Evolutionary conservation across 2,329 filamentous ascomycete species (phyloP).

Genomic region (Penicillium palitans): DNA sequence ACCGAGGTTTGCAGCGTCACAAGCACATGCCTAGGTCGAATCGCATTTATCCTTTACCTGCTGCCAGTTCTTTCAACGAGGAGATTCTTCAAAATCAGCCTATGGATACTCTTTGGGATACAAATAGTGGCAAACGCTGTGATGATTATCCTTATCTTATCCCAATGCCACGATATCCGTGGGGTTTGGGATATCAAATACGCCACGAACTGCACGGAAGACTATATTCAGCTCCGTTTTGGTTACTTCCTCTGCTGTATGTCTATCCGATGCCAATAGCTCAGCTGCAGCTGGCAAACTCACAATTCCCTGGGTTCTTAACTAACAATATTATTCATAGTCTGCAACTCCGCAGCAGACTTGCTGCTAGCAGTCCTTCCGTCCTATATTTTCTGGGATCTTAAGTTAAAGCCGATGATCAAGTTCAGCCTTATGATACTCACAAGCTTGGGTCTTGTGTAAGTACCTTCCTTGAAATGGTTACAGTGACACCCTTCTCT

Average conservation of each 20-base stretch:
- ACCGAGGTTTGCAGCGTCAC: not conserved
- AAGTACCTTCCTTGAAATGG: not conserved
- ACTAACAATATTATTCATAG: not conserved
- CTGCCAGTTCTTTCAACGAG: not conserved
- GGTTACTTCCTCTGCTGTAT: not conserved
- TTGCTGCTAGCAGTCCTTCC: not conserved
- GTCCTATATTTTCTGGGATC: not conserved
- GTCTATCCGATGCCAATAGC: not conserved
- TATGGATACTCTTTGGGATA: not conserved
- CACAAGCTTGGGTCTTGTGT: not conserved
- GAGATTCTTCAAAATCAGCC: not conserved
- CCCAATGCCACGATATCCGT: not conserved
- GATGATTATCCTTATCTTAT: not conserved
- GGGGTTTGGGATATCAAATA: not conserved
- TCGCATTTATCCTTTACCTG: not conserved
- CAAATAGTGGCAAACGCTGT: not conserved
- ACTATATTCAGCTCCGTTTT: not conserved
- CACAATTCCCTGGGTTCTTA: not conserved
- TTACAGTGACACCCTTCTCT: not conserved
- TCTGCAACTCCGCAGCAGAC: not conserved
- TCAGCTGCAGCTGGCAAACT: not conserved
- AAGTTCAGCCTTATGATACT: not conserved
- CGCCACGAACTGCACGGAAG: not conserved
- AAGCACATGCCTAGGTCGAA: not conserved
- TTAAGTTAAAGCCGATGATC: not conserved